Base-by-base conservation (phyloP, 805 yeast species). In the Wickerhamia fluorescens region DNA sequence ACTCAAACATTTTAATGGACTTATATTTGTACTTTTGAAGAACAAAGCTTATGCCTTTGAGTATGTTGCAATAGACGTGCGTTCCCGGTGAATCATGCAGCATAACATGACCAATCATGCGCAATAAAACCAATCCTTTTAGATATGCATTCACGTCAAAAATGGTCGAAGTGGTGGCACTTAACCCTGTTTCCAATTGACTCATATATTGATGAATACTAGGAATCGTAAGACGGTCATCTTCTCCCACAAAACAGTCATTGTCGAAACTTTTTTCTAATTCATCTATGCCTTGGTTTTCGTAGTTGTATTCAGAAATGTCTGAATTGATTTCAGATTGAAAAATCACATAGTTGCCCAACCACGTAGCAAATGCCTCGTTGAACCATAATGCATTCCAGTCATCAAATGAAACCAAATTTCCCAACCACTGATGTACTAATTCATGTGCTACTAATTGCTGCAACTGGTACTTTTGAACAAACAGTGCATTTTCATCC, bases 381-480 rank as follows among this genome's bases (percentile, higher is more conserved):
- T 80, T 79, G 32, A 83, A 56, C 88, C 92, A 81, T 21, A 82
- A 55, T 43, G 70, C 64, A 28, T 67, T 69, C 79, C 85, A 82
- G 12, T 73, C 69, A 28, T 77, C 80, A 42, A 80, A 78, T 1
- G 83, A 61, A 2, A 80, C 66, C 40, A 64, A 58, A 40, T 83
- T 75, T 6, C 92, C 94, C 33, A 83, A 52, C 85, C 86, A 83
- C 55, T 82, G 89, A 48, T 83, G 94, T 16, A 80, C 75, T 37
- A 82, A 44, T 45, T 82, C 88, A 49, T 83, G 94, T 2, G 73
- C 75, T 6, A 83, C 45, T 25, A 82, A 61, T 42, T 77, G 80
- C 36, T 71, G 56, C 14, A 74, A 45, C 33, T 55, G 61, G 7
- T 23, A 44, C 36, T 59, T 61, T 3, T 33, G 41, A 10, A 28